Percentiles rank a stretch among this genome's conserved stretches.
These are phyloP conservation scores for Areca catechu DNA, from an alignment of 176 grass and related monocot genomes.

Conservation along the genomic window DNA sequence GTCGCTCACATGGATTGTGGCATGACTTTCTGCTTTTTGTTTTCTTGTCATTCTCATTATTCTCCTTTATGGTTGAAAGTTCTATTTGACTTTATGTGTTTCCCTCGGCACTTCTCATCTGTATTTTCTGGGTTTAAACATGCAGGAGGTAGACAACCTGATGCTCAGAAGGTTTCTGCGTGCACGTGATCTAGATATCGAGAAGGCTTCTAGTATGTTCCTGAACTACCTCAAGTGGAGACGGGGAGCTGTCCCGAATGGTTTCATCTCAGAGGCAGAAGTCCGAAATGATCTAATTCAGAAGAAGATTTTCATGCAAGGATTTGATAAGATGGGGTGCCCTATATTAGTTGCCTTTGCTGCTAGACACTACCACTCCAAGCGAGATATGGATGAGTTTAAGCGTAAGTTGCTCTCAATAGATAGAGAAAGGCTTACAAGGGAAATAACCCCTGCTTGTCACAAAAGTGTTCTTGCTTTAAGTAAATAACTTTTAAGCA, in stretches of 20 bases:
- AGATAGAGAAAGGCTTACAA: no score
- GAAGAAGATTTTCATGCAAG: slow-evolving; percentile 49
- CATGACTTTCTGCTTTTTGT: no score
- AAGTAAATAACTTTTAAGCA: no score
- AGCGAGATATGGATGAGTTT: slow-evolving; percentile 51
- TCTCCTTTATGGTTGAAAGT: no score
- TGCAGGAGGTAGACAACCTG: slow-evolving; percentile 66
- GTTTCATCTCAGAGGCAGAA: slow-evolving; percentile 40
- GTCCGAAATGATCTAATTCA: slow-evolving; percentile 43
- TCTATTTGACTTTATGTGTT: no score
- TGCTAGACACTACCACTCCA: slow-evolving; percentile 39
- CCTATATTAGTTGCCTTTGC: slow-evolving; percentile 43
- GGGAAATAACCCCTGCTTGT: no score
- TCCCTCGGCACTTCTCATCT: no score
- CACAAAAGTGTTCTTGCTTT: no score
- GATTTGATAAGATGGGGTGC: slow-evolving; percentile 43
- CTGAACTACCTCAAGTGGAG: slow-evolving; percentile 63
- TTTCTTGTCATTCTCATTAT: no score
- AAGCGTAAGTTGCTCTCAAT: slow-evolving; percentile 35
- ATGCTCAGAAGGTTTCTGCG: slow-evolving; percentile 68
- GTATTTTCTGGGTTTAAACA: no score
- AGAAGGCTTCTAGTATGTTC: slow-evolving; percentile 54
- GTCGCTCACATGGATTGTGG: no score
- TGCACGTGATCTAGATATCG: slow-evolving; percentile 46
- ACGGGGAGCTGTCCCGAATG: slow-evolving; percentile 39